phyloP scores from a whole-genome alignment of 2,329 filamentous ascomycete genomes.

The Calonectria pseudoreteaudii region DNA sequence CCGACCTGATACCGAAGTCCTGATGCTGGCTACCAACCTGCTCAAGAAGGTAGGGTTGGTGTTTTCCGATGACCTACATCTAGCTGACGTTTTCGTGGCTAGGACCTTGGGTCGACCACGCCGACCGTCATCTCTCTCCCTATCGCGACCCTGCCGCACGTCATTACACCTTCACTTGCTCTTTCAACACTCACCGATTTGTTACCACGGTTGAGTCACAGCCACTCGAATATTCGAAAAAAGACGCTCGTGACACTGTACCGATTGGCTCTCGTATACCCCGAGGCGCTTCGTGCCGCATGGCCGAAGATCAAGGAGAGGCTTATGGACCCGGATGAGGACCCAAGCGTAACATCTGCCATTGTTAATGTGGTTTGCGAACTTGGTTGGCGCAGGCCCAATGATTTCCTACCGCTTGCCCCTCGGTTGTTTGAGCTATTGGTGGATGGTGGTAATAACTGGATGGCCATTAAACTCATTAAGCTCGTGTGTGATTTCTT shows the following conservation, averaged over 20 bases:
- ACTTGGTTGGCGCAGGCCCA: slow-evolving; percentile 90
- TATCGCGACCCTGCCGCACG: slow-evolving; percentile 89
- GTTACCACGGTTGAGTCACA: slow-evolving; percentile 87
- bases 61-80: neutral
- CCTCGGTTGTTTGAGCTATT: slow-evolving; percentile 92
- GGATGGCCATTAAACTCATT: slow-evolving; percentile 99
- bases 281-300: slow-evolving; percentile 88
- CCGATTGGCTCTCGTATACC: slow-evolving; percentile 93
- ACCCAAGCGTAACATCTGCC: slow-evolving; percentile 92
- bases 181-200: slow-evolving; percentile 90
- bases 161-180: slow-evolving; percentile 92
- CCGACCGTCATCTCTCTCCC: slow-evolving; percentile 86
- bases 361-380: slow-evolving; percentile 98
- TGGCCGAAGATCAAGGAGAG: slow-evolving; percentile 99
- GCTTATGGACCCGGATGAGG: slow-evolving; percentile 88
- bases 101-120: slow-evolving; percentile 79
- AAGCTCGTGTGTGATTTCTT: slow-evolving; percentile 76
- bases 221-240: slow-evolving; percentile 87
- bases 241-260: slow-evolving; percentile 97
- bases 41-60: slow-evolving; percentile 80
- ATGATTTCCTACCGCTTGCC: slow-evolving; percentile 92
- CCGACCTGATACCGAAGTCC: slow-evolving; percentile 91
- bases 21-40: slow-evolving; percentile 97
- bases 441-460: slow-evolving; percentile 94
- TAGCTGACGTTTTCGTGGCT: neutral